A percentile compares a stretch with the other conserved stretches of the same genome.
Conservation (phyloP, 306 rosid species). For the Purshia tridentata region DNA sequence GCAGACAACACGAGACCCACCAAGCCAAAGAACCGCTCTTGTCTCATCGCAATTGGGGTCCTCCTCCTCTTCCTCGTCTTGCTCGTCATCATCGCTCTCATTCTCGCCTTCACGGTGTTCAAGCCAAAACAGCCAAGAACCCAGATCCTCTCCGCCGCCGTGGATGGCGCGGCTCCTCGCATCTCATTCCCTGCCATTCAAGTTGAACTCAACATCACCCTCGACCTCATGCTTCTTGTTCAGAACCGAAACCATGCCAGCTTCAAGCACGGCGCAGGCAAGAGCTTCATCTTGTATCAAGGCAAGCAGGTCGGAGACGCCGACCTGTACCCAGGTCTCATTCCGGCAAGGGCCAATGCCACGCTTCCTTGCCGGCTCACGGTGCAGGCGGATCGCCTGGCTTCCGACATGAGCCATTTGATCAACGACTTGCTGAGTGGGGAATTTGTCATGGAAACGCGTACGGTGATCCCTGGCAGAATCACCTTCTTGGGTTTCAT, state of each 20-base stretch:
- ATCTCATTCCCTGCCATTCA: slow-evolving; percentile 43
- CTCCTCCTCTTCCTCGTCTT: slow-evolving; percentile 25
- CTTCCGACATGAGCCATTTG: slow-evolving; percentile 27
- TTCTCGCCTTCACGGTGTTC: slow-evolving; percentile 53
- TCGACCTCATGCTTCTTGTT: slow-evolving; percentile 43
- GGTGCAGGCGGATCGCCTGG: slow-evolving; percentile 42
- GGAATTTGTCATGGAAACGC: slow-evolving; percentile 31
- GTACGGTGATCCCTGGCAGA: slow-evolving; percentile 52
- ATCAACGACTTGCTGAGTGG: slow-evolving; percentile 45
- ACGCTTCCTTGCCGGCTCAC: slow-evolving; percentile 41
- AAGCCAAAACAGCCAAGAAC: slow-evolving; percentile 49
- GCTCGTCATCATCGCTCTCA: slow-evolving; percentile 30
- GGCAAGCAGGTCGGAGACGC: slow-evolving; percentile 56
- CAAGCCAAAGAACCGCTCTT: slow-evolving; percentile 16
- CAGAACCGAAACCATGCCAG: slow-evolving; percentile 50
- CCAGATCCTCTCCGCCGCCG: slow-evolving; percentile 36
- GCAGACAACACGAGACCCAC: background rate
- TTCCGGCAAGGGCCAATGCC: slow-evolving; percentile 48
- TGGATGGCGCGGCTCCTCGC: slow-evolving; percentile 49
- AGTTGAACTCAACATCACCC: slow-evolving; percentile 49
- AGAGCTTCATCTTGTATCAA: slow-evolving; percentile 36
- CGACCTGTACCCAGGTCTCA: slow-evolving; percentile 37
- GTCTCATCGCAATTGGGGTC: slow-evolving; percentile 23
- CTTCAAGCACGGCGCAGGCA: slow-evolving; percentile 54
- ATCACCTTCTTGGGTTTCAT: slow-evolving; percentile 51